A percentile compares a stretch with the other conserved stretches of the same genome.
phyloP scores from a whole-genome alignment of 179 eudicot species.

The Patellifolia procumbens region DNA sequence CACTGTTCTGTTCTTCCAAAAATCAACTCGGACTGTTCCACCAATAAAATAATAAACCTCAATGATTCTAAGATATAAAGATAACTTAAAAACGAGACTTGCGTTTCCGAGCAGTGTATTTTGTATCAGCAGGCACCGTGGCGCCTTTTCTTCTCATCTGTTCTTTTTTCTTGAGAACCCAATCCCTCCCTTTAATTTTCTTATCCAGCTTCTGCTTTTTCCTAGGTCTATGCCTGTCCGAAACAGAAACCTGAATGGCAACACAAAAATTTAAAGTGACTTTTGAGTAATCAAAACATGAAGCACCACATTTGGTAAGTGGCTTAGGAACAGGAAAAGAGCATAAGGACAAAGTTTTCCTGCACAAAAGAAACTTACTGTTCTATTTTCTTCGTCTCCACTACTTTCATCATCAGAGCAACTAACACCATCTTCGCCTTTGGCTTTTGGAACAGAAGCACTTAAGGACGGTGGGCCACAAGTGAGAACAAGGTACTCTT shows the following conservation, averaged over 20 bases:
- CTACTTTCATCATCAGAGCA: slow-evolving; percentile 66
- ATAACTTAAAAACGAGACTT: slow-evolving; percentile 62
- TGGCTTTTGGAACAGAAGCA: slow-evolving; percentile 58
- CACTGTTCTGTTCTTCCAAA: background rate
- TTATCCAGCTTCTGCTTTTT: slow-evolving; percentile 60
- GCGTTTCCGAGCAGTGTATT: slow-evolving; percentile 83
- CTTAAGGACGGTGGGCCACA: slow-evolving; percentile 89
- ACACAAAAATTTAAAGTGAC: slow-evolving; percentile 1
- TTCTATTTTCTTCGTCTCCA: slow-evolving; percentile 60
- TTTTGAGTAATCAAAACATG: background rate
- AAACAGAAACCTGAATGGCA: slow-evolving; percentile 53
- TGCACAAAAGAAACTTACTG: slow-evolving; percentile 42
- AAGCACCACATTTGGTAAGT: background rate
- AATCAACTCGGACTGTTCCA: background rate
- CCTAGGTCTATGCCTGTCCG: slow-evolving; percentile 80
- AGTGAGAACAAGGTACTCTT: slow-evolving; percentile 89
- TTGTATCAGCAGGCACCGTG: slow-evolving; percentile 64
- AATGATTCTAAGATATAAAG: background rate
- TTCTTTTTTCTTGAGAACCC: slow-evolving; percentile 77
- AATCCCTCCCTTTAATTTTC: slow-evolving; percentile 60
- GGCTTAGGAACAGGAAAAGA: background rate
- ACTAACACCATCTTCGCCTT: slow-evolving; percentile 68
- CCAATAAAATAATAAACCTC: background rate
- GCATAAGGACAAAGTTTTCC: background rate
- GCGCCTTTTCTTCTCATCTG: slow-evolving; percentile 77